Evolutionary conservation across 495 filamentous ascomycete species (phyloP), one percentile per base, ranked within the genome.

Genomic region (Viridothelium virens): DNA sequence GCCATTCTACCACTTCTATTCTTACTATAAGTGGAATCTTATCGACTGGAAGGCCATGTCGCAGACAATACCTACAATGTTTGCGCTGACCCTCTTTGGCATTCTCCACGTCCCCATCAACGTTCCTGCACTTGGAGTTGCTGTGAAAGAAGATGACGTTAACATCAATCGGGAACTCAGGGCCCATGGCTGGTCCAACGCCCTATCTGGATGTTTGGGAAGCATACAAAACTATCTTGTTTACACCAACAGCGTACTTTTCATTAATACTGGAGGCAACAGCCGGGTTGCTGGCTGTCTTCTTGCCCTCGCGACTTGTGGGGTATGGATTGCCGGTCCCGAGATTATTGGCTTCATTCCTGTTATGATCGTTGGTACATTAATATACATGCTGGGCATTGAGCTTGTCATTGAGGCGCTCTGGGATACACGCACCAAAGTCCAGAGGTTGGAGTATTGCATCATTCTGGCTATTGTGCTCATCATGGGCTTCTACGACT

Each of bases 181-280:
- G 71, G 86, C 92, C 25, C 94, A 98, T 70, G 94, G 94, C 5
- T 84, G 95, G 64, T 96, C 92, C 0, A 98, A 98, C 76, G 88
- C 90, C 25, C 69, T 97, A 7, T 97, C 94, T 10, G 94, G 94
- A 5, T 80, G 86, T 63, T 79, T 81, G 4, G 94, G 94, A 25
- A 96, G 92, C 73, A 93, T 98, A 63, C 94, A 97, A 82, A 98
- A 98, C 74, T 98, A 98, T 71, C 83, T 97, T 18, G 94, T 97
- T 11, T 98, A 97, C 71, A 92, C 91, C 59, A 98, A 98, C 70
- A 96, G 90, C 71, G 81, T 93, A n/a, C 81, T 98, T 33, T 97
- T 98, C 76, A 96, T 97, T 70, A 84, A 87, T 14, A 94, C 89
- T 61, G 94, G 94, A 33, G 94, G 92, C 14, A 82, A 92, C 70